Conservation (phyloP, 225 moss, liverwort and hornwort genomes). For the Physcomitrium patens region DNA sequence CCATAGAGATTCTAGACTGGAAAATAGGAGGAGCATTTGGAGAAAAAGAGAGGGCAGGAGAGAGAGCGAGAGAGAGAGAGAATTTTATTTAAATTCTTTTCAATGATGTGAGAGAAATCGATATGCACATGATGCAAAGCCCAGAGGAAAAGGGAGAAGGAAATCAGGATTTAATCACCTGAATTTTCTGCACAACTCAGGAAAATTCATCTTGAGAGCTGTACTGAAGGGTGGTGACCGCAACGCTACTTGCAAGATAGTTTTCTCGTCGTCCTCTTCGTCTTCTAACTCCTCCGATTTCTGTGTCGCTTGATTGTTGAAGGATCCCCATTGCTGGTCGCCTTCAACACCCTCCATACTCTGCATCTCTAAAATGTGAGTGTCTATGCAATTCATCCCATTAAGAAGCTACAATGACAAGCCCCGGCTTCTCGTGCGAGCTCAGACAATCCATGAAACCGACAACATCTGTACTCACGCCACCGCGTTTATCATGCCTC, state of each 20-base stretch:
- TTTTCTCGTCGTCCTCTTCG: slow-evolving; percentile 48
- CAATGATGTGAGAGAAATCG: neutral
- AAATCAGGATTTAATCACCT: slow-evolving; percentile 42
- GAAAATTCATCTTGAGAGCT: slow-evolving; percentile 79
- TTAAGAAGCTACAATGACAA: neutral
- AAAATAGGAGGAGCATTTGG: neutral
- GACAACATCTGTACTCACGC: too few relatives aligned
- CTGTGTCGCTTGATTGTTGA: slow-evolving; percentile 28
- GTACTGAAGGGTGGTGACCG: slow-evolving; percentile 65
- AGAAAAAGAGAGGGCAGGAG: neutral
- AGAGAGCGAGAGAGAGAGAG: neutral
- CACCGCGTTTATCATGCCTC: too few relatives aligned
- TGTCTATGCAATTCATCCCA: slow-evolving; percentile 16
- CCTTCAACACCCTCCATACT: slow-evolving; percentile 56
- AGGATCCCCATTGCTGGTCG: slow-evolving; percentile 43
- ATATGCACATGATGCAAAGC: neutral
- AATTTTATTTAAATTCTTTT: neutral
- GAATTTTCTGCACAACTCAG: slow-evolving; percentile 76
- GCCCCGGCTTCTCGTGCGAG: neutral
- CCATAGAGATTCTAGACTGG: neutral
- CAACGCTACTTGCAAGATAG: slow-evolving; percentile 58
- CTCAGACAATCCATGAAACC: too few relatives aligned
- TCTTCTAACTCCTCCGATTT: slow-evolving; percentile 35
- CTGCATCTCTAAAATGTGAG: slow-evolving; percentile 30
- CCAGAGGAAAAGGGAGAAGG: neutral